Base-by-base conservation (phyloP, 1,284 basidiomycete genomes). In the Phellopilus nigrolimitatus region DNA sequence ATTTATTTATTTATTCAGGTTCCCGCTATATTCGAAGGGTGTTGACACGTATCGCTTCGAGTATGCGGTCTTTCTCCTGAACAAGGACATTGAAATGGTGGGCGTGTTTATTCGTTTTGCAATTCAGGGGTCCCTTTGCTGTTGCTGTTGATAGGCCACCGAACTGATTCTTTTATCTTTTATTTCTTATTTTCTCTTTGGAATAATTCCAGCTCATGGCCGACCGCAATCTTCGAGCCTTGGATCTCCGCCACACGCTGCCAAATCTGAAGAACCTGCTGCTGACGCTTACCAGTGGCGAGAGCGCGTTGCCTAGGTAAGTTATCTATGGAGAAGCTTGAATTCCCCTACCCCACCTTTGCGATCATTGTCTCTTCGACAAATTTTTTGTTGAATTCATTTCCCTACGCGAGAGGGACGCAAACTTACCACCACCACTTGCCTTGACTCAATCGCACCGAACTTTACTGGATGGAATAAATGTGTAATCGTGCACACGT, bases 1-100 rank as follows among this genome's bases (percentile, higher is more conserved):
- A 36, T 30, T 10, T 34, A 52, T 47, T 50, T 56, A 58, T 41
- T 25, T 43, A 59, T 9, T 33, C 56, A 94, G 92, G 75, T 97
- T 97, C 66, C 95, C 95, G 8, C 72, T 99, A 30, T 98, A 94
- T 65, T 88, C 89, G 0, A 91, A 84, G 67, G 93, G 94, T 8
- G 93, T 97, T 51, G 97, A 99, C 66, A 84, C 85, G 36, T 98
- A 98, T 68, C 79, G 97, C 24, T 99, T 97, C 66, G 95, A 99
- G 66, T 99, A 99, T 69, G 97, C 87, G 7, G 94, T 98, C 3
- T 99, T 97, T 65, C 70, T 99, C 42, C 74, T 99, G 33, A 99
- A 99, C 73, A 99, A 99, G 71, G 78, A 99, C 66, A 93, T 99
- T 57, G 95, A 99, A 71, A 76, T 93, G 77, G 92, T 94, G 60